Evolutionary conservation across 768 basidiomycete species (phyloP).

Genomic region (Lactarius akahatsu): DNA sequence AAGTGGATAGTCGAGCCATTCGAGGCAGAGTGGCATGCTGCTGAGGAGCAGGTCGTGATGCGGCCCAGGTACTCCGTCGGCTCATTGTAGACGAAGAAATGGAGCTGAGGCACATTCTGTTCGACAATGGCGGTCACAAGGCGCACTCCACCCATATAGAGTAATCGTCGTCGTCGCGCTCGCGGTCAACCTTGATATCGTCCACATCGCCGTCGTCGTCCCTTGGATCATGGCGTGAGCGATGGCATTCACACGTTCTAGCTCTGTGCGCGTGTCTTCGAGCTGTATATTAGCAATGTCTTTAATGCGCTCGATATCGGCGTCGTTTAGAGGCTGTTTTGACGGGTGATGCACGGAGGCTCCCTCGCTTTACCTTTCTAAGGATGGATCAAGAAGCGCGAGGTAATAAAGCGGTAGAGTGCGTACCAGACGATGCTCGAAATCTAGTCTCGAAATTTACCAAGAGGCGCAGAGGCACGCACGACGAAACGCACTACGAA

Average conservation of each 20-base stretch:
- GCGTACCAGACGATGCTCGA: conserved; percentile 19
- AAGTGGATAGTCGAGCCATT: conserved; percentile 98
- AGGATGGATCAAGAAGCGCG: conserved; percentile 23
- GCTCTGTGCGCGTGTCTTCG: conserved; percentile 84
- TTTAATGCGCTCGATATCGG: conserved; percentile 87
- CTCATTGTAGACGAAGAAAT: conserved; percentile 95
- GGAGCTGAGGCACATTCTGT: conserved; percentile 93
- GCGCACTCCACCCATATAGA: conserved; percentile 89
- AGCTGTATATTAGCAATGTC: conserved; percentile 83
- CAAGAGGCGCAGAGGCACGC: too few relatives aligned
- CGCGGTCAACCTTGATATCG: conserved; percentile 45
- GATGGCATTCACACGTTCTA: conserved; percentile 77
- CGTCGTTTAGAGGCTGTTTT: conserved; percentile 89
- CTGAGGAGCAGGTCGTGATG: conserved; percentile 99
- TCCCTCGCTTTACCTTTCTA: too few relatives aligned
- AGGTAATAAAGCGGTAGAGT: neutral
- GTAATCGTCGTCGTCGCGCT: conserved; percentile 46
- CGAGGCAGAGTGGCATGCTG: conserved; percentile 95
- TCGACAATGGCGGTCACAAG: conserved; percentile 79
- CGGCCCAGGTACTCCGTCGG: conserved; percentile 83
- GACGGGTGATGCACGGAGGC: conserved; percentile 51
- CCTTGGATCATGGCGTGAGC: conserved; percentile 68
- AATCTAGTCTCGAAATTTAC: neutral
- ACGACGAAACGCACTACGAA: too few relatives aligned
- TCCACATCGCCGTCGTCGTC: conserved; percentile 66